These are phyloP conservation scores for Epichloe coenophiala DNA, from an alignment of 2,329 filamentous ascomycete genomes.

Conservation along the genomic window DNA sequence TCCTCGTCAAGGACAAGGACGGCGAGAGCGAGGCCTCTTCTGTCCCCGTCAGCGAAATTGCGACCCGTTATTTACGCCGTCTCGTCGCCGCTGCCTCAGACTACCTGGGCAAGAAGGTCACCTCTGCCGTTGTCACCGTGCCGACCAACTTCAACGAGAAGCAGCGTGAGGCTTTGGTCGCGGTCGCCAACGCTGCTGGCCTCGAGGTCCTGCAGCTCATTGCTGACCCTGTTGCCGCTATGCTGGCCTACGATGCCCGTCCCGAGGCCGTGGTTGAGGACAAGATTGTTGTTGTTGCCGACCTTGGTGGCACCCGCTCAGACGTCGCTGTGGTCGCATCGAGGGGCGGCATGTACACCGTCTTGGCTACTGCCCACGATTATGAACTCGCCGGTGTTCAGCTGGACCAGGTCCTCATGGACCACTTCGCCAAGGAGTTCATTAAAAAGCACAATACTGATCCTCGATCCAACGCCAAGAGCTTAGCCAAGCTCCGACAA, in stretches of 20 bases:
- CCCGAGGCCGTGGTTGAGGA: constrained; percentile 62
- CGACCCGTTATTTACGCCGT: constrained; percentile 72
- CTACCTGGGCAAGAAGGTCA: constrained; percentile 85
- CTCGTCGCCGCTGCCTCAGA: constrained; percentile 75
- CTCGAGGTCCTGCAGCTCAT: constrained; percentile 89
- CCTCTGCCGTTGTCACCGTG: constrained; percentile 85
- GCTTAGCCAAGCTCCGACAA: constrained; percentile 80
- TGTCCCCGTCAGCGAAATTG: constrained; percentile 65
- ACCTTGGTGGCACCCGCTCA: constrained; percentile 83
- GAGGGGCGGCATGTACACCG: constrained; percentile 89
- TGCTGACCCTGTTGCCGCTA: constrained; percentile 75
- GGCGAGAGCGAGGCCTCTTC: constrained; percentile 49
- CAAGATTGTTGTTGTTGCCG: constrained; percentile 83
- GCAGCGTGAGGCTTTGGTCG: constrained; percentile 68
- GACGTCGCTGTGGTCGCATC: constrained; percentile 86
- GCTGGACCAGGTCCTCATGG: constrained; percentile 81
- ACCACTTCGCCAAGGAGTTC: constrained; percentile 98
- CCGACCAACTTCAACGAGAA: constrained; percentile 86
- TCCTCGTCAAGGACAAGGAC: constrained; percentile 67
- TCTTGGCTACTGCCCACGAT: constrained; percentile 87
- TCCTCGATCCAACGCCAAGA: constrained; percentile 66
- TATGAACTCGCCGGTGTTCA: constrained; percentile 82
- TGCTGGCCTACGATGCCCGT: constrained; percentile 83
- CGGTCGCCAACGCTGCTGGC: constrained; percentile 65
- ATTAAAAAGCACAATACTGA: constrained; percentile 91